These are phyloP conservation scores for Colletotrichum sp. DNA, from an alignment of 2,329 filamentous ascomycete species.

Conservation along the genomic window DNA sequence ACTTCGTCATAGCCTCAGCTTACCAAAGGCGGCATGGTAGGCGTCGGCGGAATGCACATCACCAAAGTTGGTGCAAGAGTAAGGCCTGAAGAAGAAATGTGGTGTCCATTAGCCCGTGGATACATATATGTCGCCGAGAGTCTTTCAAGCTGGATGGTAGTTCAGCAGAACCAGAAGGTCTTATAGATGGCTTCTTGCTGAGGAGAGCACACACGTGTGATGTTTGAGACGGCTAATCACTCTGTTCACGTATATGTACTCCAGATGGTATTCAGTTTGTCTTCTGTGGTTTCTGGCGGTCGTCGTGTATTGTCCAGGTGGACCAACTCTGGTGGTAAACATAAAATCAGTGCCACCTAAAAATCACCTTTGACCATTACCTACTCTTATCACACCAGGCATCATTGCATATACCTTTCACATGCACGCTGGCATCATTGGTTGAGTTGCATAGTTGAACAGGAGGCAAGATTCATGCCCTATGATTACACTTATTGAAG, in stretches of 20 bases:
- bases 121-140: background rate
- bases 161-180: background rate
- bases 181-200: background rate
- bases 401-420: background rate
- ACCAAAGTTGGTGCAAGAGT: background rate
- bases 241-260: no score
- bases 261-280: background rate
- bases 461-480: conserved; percentile 11
- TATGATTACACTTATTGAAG: conserved; percentile 28
- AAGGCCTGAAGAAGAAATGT: no score
- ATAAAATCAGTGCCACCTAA: no score
- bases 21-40: background rate
- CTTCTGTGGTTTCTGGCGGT: background rate
- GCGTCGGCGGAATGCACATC: background rate
- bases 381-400: background rate
- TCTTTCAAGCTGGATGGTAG: background rate
- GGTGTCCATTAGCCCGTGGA: background rate
- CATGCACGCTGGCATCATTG: background rate
- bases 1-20: background rate
- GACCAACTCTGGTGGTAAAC: no score
- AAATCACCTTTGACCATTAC: no score
- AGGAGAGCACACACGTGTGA: background rate
- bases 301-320: no score
- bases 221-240: no score
- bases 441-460: background rate